Evolutionary conservation across 441 rosid species (phyloP).

Genomic region (Gossypium davidsonii): DNA sequence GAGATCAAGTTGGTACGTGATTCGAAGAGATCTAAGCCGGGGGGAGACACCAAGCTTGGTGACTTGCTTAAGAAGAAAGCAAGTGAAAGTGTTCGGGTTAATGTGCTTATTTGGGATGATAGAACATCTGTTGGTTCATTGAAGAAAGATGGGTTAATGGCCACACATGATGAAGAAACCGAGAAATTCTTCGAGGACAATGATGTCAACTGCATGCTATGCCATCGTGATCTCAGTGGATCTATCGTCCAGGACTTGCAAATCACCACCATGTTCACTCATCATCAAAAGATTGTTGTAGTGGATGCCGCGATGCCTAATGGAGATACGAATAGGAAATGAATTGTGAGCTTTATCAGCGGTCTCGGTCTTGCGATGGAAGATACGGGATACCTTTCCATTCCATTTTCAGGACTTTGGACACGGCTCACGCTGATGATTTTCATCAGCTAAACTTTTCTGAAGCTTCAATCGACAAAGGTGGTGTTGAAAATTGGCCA

Average conservation of each 20-base stretch:
- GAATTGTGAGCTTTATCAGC: slow-evolving; percentile 87
- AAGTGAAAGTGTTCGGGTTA: slow-evolving; percentile 68
- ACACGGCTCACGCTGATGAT: slow-evolving; percentile 89
- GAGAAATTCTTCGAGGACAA: slow-evolving; percentile 49
- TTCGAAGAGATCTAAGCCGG: slow-evolving; percentile 86
- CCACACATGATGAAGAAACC: slow-evolving; percentile 93
- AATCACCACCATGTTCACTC: slow-evolving; percentile 89
- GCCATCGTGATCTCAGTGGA: slow-evolving; percentile 98
- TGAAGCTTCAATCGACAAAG: slow-evolving; percentile 49
- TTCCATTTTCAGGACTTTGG: slow-evolving; percentile 89
- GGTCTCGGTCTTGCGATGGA: slow-evolving; percentile 95
- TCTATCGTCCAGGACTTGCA: slow-evolving; percentile 77
- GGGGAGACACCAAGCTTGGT: slow-evolving; percentile 76
- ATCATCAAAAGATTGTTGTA: slow-evolving; percentile 90
- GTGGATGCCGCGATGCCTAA: slow-evolving; percentile 76
- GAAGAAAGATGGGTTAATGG: slow-evolving; percentile 90
- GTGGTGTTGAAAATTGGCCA: no score
- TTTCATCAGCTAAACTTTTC: slow-evolving; percentile 51
- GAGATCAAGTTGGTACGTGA: slow-evolving; percentile 77
- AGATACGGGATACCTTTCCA: slow-evolving; percentile 88
- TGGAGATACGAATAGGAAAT: slow-evolving; percentile 50
- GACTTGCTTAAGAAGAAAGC: slow-evolving; percentile 90
- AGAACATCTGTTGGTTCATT: slow-evolving; percentile 86
- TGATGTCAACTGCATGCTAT: slow-evolving; percentile 73
- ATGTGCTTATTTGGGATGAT: slow-evolving; percentile 94